Evolutionary conservation across 257 asterid species (phyloP).

Genomic region (Rubia yunnanensis): DNA sequence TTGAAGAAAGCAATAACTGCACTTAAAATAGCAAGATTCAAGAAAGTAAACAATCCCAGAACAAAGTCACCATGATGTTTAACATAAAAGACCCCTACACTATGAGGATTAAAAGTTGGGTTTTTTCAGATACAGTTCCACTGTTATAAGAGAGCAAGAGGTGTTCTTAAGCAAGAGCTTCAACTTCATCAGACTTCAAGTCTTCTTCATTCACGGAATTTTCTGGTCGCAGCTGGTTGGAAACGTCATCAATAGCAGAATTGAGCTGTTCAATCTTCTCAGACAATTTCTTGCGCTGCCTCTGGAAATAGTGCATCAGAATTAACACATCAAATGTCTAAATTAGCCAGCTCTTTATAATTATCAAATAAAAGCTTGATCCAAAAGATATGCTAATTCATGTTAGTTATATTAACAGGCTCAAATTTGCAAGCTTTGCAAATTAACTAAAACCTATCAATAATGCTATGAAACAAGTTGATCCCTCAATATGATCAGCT

Average conservation of each 20-base stretch:
- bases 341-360: neutral
- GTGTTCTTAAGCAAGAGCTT: slow-evolving; percentile 43
- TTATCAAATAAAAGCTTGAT: neutral
- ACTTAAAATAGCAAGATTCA: neutral
- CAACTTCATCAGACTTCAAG: slow-evolving; percentile 46
- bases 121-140: slow-evolving; percentile 1
- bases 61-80: neutral
- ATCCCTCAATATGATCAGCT: neutral
- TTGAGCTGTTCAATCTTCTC: slow-evolving; percentile 84
- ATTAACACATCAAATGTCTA: neutral
- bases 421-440: neutral
- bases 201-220: slow-evolving; percentile 51
- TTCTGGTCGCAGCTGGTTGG: slow-evolving; percentile 43
- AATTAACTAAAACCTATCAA: neutral
- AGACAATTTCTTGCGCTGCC: slow-evolving; percentile 63
- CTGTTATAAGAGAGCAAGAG: neutral
- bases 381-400: neutral
- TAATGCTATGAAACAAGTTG: neutral
- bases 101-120: neutral
- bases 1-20: neutral
- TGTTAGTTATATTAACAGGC: neutral
- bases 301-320: slow-evolving; percentile 30
- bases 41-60: neutral
- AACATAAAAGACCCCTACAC: neutral
- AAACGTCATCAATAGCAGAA: slow-evolving; percentile 65